Base-by-base conservation (phyloP, 2,329 filamentous ascomycete species). In the Neoascochyta sp. region DNA sequence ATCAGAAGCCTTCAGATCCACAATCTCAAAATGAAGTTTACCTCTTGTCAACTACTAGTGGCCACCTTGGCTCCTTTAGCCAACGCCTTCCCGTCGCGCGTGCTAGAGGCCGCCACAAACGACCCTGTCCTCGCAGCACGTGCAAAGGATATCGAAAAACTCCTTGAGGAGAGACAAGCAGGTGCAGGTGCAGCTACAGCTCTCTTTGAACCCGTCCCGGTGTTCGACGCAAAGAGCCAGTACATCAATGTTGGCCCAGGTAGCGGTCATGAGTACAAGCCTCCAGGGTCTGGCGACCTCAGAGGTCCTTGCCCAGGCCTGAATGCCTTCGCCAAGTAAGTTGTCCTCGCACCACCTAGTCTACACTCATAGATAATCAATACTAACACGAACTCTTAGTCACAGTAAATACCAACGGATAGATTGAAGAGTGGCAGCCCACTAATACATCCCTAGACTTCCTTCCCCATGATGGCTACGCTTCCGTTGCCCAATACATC, bases 291-390 rank as follows among this genome's bases (percentile, higher is more conserved):
- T 8, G 37, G 37, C 10, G 48, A 52, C 19, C 41, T 52, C n/a
- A 36, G 48, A 28, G 48, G 48, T 4, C 48, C 48, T 13, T 52
- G 48, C 22, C 48, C 48, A 3, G 48, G 48, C n/a, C 31, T 52
- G 3, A 52, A 52, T 11, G 48, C 48, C 3, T 43, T 52, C 31
- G 48, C 48, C 10, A 52, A 52, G n/a, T n/a, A n/a, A n/a, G n/a
- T n/a, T n/a, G n/a, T n/a, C n/a, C n/a, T n/a, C n/a, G n/a, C n/a
- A n/a, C n/a, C n/a, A n/a, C n/a, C n/a, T n/a, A n/a, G n/a, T n/a
- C n/a, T n/a, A n/a, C n/a, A n/a, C n/a, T n/a, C n/a, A n/a, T n/a
- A n/a, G n/a, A n/a, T n/a, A n/a, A n/a, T n/a, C n/a, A n/a, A n/a
- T n/a, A n/a, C n/a, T n/a, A n/a, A n/a, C n/a, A n/a, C n/a, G n/a